Conservation (phyloP, 805 yeast species). For the Candida bentonensis region DNA sequence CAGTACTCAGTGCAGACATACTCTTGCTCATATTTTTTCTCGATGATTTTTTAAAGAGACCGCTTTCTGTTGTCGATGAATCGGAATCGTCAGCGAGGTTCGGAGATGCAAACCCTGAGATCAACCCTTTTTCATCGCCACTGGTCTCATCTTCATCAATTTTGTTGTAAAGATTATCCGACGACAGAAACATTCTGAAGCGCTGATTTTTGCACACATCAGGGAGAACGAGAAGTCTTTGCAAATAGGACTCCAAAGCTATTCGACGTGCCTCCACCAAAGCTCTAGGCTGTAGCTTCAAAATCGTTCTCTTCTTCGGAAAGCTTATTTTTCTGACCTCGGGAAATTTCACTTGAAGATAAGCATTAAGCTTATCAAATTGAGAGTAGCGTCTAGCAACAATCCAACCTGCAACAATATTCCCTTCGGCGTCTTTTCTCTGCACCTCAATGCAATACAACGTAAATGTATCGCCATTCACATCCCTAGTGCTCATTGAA, state of each 20-base stretch:
- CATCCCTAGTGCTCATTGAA: slow-evolving; percentile 36
- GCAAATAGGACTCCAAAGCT: slow-evolving; percentile 50
- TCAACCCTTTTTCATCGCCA: slow-evolving; percentile 4
- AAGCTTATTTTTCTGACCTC: slow-evolving; percentile 35
- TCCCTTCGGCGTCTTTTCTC: slow-evolving; percentile 28
- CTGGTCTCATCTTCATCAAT: slow-evolving; percentile 4
- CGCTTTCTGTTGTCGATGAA: slow-evolving; percentile 25
- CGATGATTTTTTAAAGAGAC: background rate
- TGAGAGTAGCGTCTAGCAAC: slow-evolving; percentile 85
- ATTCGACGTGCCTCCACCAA: slow-evolving; percentile 49
- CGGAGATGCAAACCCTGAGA: slow-evolving; percentile 1
- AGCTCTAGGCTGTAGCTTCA: slow-evolving; percentile 52
- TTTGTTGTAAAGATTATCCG: slow-evolving; percentile 38
- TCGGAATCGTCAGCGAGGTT: slow-evolving; percentile 24
- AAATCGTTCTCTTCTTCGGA: slow-evolving; percentile 44
- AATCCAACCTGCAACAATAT: slow-evolving; percentile 62
- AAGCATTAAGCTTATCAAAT: slow-evolving; percentile 56
- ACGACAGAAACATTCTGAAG: slow-evolving; percentile 65
- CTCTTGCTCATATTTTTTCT: slow-evolving; percentile 9
- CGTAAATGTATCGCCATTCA: slow-evolving; percentile 44
- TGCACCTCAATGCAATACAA: slow-evolving; percentile 69
- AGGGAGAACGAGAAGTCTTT: slow-evolving; percentile 41
- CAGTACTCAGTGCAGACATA: background rate
- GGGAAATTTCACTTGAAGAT: slow-evolving; percentile 40
- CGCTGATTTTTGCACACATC: slow-evolving; percentile 61